Conservation (phyloP, 352 stramenopile species). For the Phytophthora pinifolia region DNA sequence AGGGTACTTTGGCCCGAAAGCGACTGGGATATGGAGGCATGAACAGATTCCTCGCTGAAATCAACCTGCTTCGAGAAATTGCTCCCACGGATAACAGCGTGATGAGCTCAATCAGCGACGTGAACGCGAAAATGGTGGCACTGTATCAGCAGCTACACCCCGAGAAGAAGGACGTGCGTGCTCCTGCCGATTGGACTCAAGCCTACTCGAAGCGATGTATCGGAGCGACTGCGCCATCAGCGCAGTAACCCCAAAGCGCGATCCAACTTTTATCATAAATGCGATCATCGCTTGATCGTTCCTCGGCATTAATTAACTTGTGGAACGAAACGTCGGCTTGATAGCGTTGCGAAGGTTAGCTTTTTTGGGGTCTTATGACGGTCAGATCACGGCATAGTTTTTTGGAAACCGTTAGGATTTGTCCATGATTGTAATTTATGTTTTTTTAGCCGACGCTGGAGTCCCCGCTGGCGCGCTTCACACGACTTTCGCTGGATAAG, state of each 20-base stretch:
- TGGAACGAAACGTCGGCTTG: too few species aligned
- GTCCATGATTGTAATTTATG: too few species aligned
- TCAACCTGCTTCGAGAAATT: slow-evolving; percentile 49
- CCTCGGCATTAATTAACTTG: too few species aligned
- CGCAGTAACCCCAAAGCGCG: slow-evolving; percentile 7
- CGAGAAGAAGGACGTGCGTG: slow-evolving; percentile 45
- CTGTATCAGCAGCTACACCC: slow-evolving; percentile 60
- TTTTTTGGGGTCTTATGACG: too few species aligned
- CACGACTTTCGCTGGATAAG: too few species aligned
- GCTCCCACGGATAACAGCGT: slow-evolving; percentile 36
- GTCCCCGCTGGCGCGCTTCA: too few species aligned
- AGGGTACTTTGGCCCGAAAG: slow-evolving; percentile 33
- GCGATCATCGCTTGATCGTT: too few species aligned
- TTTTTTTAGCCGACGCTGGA: too few species aligned
- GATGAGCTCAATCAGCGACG: slow-evolving; percentile 30
- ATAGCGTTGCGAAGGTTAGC: too few species aligned
- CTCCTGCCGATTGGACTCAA: slow-evolving; percentile 27
- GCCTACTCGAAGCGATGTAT: slow-evolving; percentile 30
- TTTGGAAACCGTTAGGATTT: too few species aligned
- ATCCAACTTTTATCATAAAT: too few species aligned
- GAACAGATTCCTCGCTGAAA: slow-evolving; percentile 72
- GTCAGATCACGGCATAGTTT: too few species aligned
- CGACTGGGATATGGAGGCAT: slow-evolving; percentile 57
- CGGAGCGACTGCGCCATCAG: background rate
- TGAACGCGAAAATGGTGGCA: slow-evolving; percentile 47